Evolutionary conservation across 1,139 yeast genomes (phyloP).

Genomic region (Candida smagusa): DNA sequence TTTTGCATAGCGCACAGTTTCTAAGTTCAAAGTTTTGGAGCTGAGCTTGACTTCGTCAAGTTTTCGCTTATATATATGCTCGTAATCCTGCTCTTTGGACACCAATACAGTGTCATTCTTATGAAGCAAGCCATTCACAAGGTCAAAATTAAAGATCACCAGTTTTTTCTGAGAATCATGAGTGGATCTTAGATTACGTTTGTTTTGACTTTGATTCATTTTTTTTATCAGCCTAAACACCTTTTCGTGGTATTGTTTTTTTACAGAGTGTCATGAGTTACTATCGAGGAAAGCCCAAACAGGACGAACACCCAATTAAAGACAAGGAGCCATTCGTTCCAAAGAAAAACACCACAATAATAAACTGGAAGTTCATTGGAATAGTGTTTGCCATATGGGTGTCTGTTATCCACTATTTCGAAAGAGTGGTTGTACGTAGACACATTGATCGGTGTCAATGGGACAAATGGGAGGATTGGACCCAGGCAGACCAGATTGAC

Average conservation of each 20-base stretch:
- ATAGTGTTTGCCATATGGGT: slow-evolving; percentile 23
- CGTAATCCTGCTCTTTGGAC: background rate
- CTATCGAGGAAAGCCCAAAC: slow-evolving; percentile 7
- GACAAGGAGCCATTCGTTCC: background rate
- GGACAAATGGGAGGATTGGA: slow-evolving; percentile 63
- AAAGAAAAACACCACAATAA: background rate
- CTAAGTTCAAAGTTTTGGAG: slow-evolving; percentile 3
- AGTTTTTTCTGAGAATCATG: slow-evolving; percentile 11
- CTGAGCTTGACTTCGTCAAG: background rate
- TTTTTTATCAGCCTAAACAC: background rate
- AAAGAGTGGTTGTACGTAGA: slow-evolving; percentile 51
- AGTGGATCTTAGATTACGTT: slow-evolving; percentile 22
- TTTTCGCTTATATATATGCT: too few species aligned
- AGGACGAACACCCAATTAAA: background rate
- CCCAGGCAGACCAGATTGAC: slow-evolving; percentile 9
- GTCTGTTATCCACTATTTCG: slow-evolving; percentile 53
- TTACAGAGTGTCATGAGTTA: slow-evolving; percentile 5
- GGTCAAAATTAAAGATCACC: slow-evolving; percentile 31
- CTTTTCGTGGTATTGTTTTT: background rate
- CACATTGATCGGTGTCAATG: slow-evolving; percentile 56
- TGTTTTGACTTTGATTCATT: slow-evolving; percentile 1
- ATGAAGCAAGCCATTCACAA: slow-evolving; percentile 24
- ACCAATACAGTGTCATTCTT: slow-evolving; percentile 18
- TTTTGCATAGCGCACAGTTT: background rate
- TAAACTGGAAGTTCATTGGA: slow-evolving; percentile 6